Percentiles rank a stretch among this genome's conserved stretches.
These are phyloP conservation scores for Pleurotus ostreatus DNA, from an alignment of 768 basidiomycete species.

Conservation along the genomic window DNA sequence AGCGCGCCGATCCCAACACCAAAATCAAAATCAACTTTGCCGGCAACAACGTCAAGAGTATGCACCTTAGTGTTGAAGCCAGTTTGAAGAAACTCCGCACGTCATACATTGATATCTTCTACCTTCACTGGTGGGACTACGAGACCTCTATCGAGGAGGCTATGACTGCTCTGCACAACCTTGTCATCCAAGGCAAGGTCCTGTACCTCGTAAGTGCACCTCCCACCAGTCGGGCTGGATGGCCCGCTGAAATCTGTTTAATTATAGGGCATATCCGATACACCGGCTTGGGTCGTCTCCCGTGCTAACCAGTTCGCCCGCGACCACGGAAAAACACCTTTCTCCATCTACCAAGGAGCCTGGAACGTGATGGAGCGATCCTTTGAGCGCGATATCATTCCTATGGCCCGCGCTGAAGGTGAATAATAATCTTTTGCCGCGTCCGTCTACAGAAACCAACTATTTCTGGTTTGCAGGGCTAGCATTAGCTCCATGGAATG, in stretches of 20 bases:
- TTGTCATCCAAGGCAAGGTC: conserved; percentile 52
- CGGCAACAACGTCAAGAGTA: conserved; percentile 45
- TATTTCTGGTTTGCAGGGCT: neutral
- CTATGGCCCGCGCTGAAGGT: conserved; percentile 40
- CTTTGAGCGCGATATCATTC: conserved; percentile 52
- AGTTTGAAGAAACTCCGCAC: conserved; percentile 45
- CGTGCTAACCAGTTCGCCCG: conserved; percentile 48
- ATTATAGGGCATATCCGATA: conserved; percentile 33
- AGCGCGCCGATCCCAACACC: conserved; percentile 18
- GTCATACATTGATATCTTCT: conserved; percentile 42
- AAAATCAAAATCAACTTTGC: conserved; percentile 33
- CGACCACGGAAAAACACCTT: conserved; percentile 44
- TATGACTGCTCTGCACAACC: conserved; percentile 49
- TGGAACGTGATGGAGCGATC: conserved; percentile 42
- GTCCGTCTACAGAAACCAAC: neutral
- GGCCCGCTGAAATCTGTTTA: neutral
- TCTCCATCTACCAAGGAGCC: conserved; percentile 48
- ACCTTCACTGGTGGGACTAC: conserved; percentile 51
- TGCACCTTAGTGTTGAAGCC: conserved; percentile 35
- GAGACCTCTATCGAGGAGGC: conserved; percentile 50
- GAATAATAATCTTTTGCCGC: conserved; percentile 16
- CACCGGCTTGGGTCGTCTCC: conserved; percentile 47
- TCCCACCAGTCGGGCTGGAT: neutral
- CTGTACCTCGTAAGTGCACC: conserved; percentile 32
- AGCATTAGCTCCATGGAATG: conserved; percentile 30